Base-by-base conservation (phyloP, 768 basidiomycete genomes). In the Mycena metata region DNA sequence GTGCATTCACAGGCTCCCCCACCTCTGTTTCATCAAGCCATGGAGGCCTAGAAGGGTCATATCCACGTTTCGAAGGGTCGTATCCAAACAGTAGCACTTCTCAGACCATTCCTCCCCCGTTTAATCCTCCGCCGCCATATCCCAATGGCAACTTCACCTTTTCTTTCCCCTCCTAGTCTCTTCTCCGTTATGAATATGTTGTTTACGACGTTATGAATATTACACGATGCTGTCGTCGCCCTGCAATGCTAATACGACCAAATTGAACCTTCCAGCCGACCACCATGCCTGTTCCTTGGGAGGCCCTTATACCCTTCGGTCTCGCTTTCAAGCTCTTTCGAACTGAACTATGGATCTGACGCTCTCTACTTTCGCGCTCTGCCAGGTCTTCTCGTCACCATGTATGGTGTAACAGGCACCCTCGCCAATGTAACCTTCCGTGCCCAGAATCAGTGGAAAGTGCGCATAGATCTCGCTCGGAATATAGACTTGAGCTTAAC, bases 271-370 rank as follows among this genome's bases (percentile, higher is more conserved):
- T 39, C 11, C 12, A 58, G 43, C 36, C 41, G 30, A 36, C 60
- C 78, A 85, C 71, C 73, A 97, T 97, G 96, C 96, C 96, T 63
- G 91, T 98, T 74, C 96, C 96, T 73, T 98, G 94, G 92, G 96
- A 99, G 84, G 96, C 96, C 58, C 88, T 98, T 74, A 94, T 99
- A 84, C 96, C 96, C 52, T 96, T 96, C 76, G 96, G 96, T 96
- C 46, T 76, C 66, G 69, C 56, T 57, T 56, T 52, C 50, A 47
- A 62, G 72, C 65, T 42, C 55, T 63, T 26, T 35, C 23, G 56
- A 30, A 30, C 21, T 39, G 33, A 41, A 42, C 30, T 21, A 62
- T 49, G 15, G 3, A 55, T 62, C 47, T 77, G 67, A 47, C 75
- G 45, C 35, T 66, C 49, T 60, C 17, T 46, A 19, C 24, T 39